These are phyloP conservation scores for Myxozyma monticola DNA, from an alignment of 805 yeast species.

Conservation along the genomic window DNA sequence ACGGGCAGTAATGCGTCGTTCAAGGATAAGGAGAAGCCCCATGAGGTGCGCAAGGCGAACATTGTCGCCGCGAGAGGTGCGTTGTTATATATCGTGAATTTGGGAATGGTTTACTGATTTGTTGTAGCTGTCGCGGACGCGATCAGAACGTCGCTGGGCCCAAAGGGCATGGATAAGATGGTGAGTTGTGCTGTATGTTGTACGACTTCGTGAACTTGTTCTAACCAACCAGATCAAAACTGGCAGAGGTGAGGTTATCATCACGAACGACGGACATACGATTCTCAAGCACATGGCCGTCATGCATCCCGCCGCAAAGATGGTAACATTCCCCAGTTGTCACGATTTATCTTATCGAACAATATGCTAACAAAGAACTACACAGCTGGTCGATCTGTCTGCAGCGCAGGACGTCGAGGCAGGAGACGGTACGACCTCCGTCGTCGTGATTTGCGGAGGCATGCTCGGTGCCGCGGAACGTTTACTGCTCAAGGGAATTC, in stretches of 20 bases:
- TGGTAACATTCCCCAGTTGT: slow-evolving; percentile 46
- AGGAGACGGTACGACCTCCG: slow-evolving; percentile 99
- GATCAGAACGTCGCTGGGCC: slow-evolving; percentile 92
- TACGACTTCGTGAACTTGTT: background rate
- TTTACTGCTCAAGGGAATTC: slow-evolving; percentile 81
- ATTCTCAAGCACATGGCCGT: slow-evolving; percentile 97
- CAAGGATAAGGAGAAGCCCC: slow-evolving; percentile 91
- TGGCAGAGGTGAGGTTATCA: slow-evolving; percentile 84
- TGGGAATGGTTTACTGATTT: background rate
- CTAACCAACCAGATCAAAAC: slow-evolving; percentile 61
- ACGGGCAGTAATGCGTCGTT: slow-evolving; percentile 59
- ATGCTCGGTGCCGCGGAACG: slow-evolving; percentile 92
- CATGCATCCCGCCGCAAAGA: slow-evolving; percentile 96
- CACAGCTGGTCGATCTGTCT: slow-evolving; percentile 77
- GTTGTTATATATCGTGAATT: slow-evolving; percentile 1
- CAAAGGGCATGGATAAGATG: slow-evolving; percentile 99
- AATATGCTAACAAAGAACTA: background rate
- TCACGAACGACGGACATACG: slow-evolving; percentile 98
- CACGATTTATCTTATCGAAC: background rate
- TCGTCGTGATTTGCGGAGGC: slow-evolving; percentile 93
- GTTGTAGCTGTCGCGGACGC: slow-evolving; percentile 83
- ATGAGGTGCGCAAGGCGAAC: slow-evolving; percentile 85
- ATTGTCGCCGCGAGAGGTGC: slow-evolving; percentile 76
- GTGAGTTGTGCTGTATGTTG: slow-evolving; percentile 28
- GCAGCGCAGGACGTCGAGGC: slow-evolving; percentile 99